Conservation (phyloP, 1,139 yeast species). For the Lizanozyma gosingica region DNA sequence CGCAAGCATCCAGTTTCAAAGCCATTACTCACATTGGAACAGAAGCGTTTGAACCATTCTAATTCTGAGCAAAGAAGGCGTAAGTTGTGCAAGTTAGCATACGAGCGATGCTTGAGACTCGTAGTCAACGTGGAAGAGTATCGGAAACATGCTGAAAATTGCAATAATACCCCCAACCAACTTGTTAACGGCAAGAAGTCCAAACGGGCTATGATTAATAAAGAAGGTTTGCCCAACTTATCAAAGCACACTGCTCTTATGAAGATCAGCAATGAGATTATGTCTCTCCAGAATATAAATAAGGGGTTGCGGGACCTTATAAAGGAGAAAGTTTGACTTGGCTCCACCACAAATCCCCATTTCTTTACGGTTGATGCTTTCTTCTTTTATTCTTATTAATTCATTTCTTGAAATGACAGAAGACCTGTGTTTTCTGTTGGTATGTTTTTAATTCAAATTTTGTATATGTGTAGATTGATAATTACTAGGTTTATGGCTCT, state of each 20-base stretch:
- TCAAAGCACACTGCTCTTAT: slow-evolving; percentile 39
- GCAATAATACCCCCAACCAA: slow-evolving; percentile 7
- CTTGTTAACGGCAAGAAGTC: slow-evolving; percentile 17
- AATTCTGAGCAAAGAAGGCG: slow-evolving; percentile 71
- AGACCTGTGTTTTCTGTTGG: too few species aligned
- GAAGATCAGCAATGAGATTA: slow-evolving; percentile 34
- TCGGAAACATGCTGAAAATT: slow-evolving; percentile 16
- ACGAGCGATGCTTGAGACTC: slow-evolving; percentile 39
- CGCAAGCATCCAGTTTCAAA: slow-evolving; percentile 28
- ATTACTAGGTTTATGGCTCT: too few species aligned
- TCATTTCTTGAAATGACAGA: too few species aligned
- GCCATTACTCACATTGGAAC: slow-evolving; percentile 52
- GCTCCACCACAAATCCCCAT: too few species aligned
- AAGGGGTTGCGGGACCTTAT: slow-evolving; percentile 20
- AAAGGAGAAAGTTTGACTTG: slow-evolving; percentile 1
- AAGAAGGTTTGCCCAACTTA: slow-evolving; percentile 41
- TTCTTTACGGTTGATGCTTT: too few species aligned
- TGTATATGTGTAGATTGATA: too few species aligned
- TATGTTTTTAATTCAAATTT: too few species aligned
- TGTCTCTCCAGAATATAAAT: slow-evolving; percentile 25
- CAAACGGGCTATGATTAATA: slow-evolving; percentile 33
- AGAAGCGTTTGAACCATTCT: slow-evolving; percentile 65
- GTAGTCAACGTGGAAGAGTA: slow-evolving; percentile 36
- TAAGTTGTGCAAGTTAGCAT: slow-evolving; percentile 57
- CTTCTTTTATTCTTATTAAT: too few species aligned